phyloP scores from a whole-genome alignment of 768 basidiomycete genomes.

The Collybiopsis luxurians region DNA sequence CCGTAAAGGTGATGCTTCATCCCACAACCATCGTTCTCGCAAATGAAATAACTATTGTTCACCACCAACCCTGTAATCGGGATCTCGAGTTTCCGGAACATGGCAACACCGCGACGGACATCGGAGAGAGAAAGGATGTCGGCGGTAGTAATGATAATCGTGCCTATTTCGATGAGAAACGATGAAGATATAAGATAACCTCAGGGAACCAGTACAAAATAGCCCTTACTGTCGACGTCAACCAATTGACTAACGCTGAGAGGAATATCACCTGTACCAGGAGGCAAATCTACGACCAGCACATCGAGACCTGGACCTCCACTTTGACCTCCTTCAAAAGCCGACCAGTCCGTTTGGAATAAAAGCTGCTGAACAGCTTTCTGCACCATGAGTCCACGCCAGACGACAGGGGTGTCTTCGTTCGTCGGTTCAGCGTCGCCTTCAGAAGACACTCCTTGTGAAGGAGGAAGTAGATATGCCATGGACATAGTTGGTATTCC shows the following conservation, averaged over 20 bases:
- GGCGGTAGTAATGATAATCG: conserved; percentile 93
- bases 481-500: conserved; percentile 95
- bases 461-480: conserved; percentile 82
- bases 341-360: conserved; percentile 91
- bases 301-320: conserved; percentile 59
- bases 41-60: conserved; percentile 85
- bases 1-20: conserved; percentile 70
- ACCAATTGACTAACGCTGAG: conserved; percentile 89
- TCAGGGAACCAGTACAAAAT: conserved; percentile 6
- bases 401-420: conserved; percentile 81
- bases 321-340: conserved; percentile 30
- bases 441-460: conserved; percentile 7
- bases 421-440: conserved; percentile 27
- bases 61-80: conserved; percentile 87
- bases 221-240: conserved; percentile 73
- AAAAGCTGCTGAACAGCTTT: conserved; percentile 95
- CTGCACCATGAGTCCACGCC: conserved; percentile 98
- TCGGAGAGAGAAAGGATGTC: conserved; percentile 93
- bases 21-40: conserved; percentile 56
- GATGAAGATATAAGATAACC: background rate
- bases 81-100: conserved; percentile 86
- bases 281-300: conserved; percentile 93
- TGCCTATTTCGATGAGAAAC: conserved; percentile 47
- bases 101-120: conserved; percentile 87
- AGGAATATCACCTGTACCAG: conserved; percentile 95